phyloP scores from a whole-genome alignment of 495 filamentous ascomycete species.

The Penicillium manginii region DNA sequence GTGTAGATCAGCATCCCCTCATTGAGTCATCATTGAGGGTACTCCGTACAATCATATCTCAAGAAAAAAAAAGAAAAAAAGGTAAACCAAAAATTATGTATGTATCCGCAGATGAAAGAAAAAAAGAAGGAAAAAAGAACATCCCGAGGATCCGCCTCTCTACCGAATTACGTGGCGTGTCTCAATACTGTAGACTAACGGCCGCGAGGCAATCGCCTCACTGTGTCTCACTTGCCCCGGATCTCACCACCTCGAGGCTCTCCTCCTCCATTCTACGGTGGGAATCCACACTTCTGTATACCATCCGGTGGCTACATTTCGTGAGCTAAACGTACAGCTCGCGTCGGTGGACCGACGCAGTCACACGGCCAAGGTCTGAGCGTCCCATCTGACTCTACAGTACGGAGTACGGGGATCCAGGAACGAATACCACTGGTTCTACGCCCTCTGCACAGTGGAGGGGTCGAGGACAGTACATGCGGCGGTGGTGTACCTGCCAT shows the following conservation, averaged over 20 bases:
- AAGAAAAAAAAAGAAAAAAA: neutral
- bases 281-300: slow-evolving; percentile 1
- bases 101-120: neutral
- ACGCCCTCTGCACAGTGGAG: neutral
- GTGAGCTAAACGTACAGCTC: slow-evolving; percentile 7
- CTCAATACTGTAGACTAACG: slow-evolving; percentile 3
- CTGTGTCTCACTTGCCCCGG: slow-evolving; percentile 4
- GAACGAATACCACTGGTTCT: slow-evolving; percentile 39
- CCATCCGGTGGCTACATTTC: slow-evolving; percentile 1
- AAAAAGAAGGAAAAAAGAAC: slow-evolving; percentile 1
- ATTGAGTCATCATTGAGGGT: slow-evolving; percentile 3
- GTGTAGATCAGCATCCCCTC: slow-evolving; percentile 27
- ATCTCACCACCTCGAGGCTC: slow-evolving; percentile 2
- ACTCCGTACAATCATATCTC: neutral
- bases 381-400: slow-evolving; percentile 28
- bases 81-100: neutral
- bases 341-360: slow-evolving; percentile 14
- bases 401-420: slow-evolving; percentile 36
- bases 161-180: slow-evolving; percentile 2
- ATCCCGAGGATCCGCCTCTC: slow-evolving; percentile 3
- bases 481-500: slow-evolving; percentile 6
- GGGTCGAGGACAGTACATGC: slow-evolving; percentile 8
- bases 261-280: neutral
- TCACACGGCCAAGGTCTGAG: slow-evolving; percentile 32
- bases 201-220: slow-evolving; percentile 6